Base-by-base conservation (phyloP, 805 yeast species). In the Ogataea ganodermae region DNA sequence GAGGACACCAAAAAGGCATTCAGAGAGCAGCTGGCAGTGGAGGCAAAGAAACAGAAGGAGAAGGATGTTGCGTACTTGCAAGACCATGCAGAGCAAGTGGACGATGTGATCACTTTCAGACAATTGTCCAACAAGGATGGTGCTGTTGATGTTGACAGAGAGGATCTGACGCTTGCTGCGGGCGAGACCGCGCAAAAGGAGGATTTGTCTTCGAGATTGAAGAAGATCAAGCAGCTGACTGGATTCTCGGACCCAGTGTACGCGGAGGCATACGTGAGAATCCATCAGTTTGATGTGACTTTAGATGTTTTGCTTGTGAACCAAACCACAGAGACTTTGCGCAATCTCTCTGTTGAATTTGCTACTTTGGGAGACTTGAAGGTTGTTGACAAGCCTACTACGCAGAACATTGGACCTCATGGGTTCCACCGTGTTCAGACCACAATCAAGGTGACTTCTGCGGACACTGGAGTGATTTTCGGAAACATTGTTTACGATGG, bases 401-500 rank as follows among this genome's bases (percentile, higher is more conserved):
- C 96, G 13, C 89, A 86, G 33, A 94, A 92, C 64, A 80, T 94
- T 51, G 96, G 96, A 20, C 96, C 99, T n/a, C 96, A 91, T 70
- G 97, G 97, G 17, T 94, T 94, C 81, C 89, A 89, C 70, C 86
- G 87, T 52, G 77, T 88, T 28, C 91, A 89, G 58, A 82, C 91
- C 39, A 91, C 97, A 2, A 80, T 94, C 56, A 90, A 90, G 69
- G 99, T 94, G 37, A 86, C 96, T 0, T 87, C 96, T 36, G 97
- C 98, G 13, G 99, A 95, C 63, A 91, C 99, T 7, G 99, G 98
- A 59, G 97, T 92, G 45, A 89, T 94, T 43, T 94, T 94, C 65
- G 99, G 99, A 65, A 92, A 92, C 70, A 90, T 94, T 65, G 86
- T 92, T 12, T 94, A 92, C 66, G 98, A 91, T 67, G 98, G 98